Percentiles rank a stretch among this genome's conserved stretches.
phyloP scores from a whole-genome alignment of 2,329 filamentous ascomycete species.

The Trichoderma polysporum region DNA sequence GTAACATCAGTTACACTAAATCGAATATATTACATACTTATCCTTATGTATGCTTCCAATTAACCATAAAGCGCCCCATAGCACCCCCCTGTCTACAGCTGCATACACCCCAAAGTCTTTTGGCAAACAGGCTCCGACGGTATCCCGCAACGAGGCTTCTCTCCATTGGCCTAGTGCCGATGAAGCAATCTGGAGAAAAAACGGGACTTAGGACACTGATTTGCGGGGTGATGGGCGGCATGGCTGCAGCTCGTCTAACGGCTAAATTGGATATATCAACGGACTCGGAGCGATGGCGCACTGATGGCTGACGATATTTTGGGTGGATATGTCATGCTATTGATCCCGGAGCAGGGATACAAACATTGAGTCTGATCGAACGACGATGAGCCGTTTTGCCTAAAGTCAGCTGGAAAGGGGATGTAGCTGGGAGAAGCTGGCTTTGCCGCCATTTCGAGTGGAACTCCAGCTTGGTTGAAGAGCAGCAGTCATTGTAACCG shows the following conservation, averaged over 20 bases:
- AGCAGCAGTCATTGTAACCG: background rate
- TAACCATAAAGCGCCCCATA: conserved; percentile 9
- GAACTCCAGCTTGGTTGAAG: background rate
- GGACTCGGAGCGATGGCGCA: background rate
- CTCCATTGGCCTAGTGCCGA: conserved; percentile 7
- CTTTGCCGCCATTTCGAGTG: background rate
- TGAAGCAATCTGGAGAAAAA: conserved; percentile 9
- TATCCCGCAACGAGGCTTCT: background rate
- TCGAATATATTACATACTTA: background rate
- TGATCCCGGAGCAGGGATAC: background rate
- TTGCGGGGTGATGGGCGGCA: background rate
- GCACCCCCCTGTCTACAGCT: background rate
- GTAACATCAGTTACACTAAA: background rate
- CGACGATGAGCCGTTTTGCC: background rate
- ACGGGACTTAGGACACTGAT: background rate
- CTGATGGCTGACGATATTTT: background rate
- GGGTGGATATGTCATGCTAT: background rate
- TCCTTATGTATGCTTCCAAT: conserved; percentile 12
- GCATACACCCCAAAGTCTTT: background rate
- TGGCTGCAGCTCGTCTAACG: conserved; percentile 7
- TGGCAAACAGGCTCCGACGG: background rate
- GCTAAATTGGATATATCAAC: conserved; percentile 15
- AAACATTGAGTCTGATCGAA: background rate
- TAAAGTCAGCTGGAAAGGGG: background rate
- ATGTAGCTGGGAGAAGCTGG: background rate